A percentile compares a stretch with the other conserved stretches of the same genome.
These are phyloP conservation scores for Pleurotus tuoliensis DNA, from an alignment of 768 basidiomycete genomes.

Conservation along the genomic window DNA sequence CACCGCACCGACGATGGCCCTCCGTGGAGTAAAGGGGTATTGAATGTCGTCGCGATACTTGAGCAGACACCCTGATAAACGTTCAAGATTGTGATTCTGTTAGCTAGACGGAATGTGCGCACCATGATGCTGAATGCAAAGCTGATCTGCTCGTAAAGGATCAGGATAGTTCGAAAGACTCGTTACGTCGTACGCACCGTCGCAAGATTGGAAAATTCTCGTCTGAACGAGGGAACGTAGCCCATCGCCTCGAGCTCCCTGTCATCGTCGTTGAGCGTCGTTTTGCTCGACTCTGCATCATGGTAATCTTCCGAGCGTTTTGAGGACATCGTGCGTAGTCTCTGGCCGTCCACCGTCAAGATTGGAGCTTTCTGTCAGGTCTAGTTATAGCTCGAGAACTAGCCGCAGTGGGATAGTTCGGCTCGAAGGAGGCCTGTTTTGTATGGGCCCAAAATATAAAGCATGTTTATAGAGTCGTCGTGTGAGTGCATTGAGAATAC, in stretches of 20 bases:
- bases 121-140: slow-evolving; percentile 82
- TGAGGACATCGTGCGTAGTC: not conserved
- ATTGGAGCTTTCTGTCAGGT: not conserved
- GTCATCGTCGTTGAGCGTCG: slow-evolving; percentile 53
- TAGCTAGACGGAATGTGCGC: not conserved
- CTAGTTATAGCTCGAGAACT: not conserved
- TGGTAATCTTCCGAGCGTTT: not conserved
- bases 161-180: not conserved
- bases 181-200: slow-evolving; percentile 41
- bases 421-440: not conserved
- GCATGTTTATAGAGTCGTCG: not conserved
- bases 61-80: slow-evolving; percentile 60
- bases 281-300: not conserved
- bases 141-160: slow-evolving; percentile 44
- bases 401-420: slow-evolving; percentile 1
- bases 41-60: slow-evolving; percentile 75
- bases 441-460: not conserved
- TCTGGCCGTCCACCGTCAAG: not conserved
- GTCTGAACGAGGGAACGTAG: slow-evolving; percentile 76
- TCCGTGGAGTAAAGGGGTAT: slow-evolving; percentile 65
- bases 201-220: slow-evolving; percentile 83
- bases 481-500: not conserved
- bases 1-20: slow-evolving; percentile 61
- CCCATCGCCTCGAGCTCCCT: slow-evolving; percentile 61
- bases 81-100: not conserved